These are phyloP conservation scores for Rhamnella rubrinervis DNA, from an alignment of 331 rosid species.

Conservation along the genomic window DNA sequence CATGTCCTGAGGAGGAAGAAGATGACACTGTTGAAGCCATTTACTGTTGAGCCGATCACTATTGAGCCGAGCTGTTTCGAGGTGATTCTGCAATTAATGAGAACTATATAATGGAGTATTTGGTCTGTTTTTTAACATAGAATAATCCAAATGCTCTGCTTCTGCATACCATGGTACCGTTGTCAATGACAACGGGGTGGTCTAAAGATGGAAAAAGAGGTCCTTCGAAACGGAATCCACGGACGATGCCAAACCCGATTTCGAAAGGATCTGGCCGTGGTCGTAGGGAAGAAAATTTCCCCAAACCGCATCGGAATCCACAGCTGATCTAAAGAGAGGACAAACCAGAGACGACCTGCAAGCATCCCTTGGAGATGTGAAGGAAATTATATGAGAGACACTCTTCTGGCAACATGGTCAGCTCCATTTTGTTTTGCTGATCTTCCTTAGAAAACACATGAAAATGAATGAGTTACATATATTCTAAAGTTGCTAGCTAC, in stretches of 20 bases:
- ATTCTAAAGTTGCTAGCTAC: too few species aligned
- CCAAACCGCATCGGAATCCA: conserved; percentile 23
- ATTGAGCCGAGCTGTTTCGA: too few species aligned
- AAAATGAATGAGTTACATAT: too few species aligned
- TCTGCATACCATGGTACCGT: conserved; percentile 16
- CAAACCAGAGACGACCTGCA: conserved; percentile 14
- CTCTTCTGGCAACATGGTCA: conserved; percentile 6
- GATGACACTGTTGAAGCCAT: too few species aligned
- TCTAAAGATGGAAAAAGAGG: conserved; percentile 21
- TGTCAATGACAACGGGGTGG: conserved; percentile 3
- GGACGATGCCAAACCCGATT: neutral
- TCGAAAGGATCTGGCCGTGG: neutral
- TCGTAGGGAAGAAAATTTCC: conserved; percentile 18
- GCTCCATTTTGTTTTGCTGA: neutral
- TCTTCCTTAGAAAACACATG: too few species aligned
- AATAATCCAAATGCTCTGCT: neutral
- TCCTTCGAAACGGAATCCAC: conserved; percentile 20
- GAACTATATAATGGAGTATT: too few species aligned
- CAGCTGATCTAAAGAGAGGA: neutral
- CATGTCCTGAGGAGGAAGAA: too few species aligned
- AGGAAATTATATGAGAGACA: conserved; percentile 13
- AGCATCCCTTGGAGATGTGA: conserved; percentile 20
- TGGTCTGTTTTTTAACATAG: too few species aligned
- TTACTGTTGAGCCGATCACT: too few species aligned
- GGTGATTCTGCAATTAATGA: too few species aligned